Base-by-base conservation (phyloP, 495 filamentous ascomycete species). In the Aspergillus taichungensis region DNA sequence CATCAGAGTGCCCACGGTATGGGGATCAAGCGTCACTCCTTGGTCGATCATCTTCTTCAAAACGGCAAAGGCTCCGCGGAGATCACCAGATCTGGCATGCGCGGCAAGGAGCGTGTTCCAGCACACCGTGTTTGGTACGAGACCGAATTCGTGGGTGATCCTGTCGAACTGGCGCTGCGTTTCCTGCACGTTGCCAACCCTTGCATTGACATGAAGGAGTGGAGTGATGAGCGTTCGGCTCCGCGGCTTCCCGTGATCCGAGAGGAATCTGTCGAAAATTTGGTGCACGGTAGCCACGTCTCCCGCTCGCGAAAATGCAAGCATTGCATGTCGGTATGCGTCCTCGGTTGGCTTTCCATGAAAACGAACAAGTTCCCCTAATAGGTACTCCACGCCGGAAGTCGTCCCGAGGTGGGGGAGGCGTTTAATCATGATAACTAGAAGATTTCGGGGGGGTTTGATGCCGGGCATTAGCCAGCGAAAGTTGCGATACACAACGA, bases 51-150 rank as follows among this genome's bases (percentile, higher is more conserved):
- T 64, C 9, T 71, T 53, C 12, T 79, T 64, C 46, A 90, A 85
- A 24, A 68, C 70, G 3, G 61, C 49, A 47, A 85, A 67, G 11
- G 79, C 79, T 4, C 77, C 78, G 33, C 79, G 68, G 37, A 84
- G 68, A 60, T 94, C 83, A 27, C 73, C 68, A 5, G 75, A 76
- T 52, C 78, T 79, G 2, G 68, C 65, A 59, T 88, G 72, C 3
- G 87, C 85, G 46, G 82, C 75, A 11, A 98, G 66, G 30, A 95
- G 57, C 28, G 84, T 82, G 55, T 96, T 95, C 80, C 82, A 94
- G 35, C 74, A 76, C 9, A 64, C 48, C 0, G 64, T 58, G 48
- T 75, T 74, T 13, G 78, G 81, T 12, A 64, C 40, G 10, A 85
- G 51, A 0, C 69, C 64, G 45, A 79, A 79, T 37, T 77, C 71